These are phyloP conservation scores for Chrysochromulina parva DNA, from an alignment of 78 protist species.

Conservation along the genomic window DNA sequence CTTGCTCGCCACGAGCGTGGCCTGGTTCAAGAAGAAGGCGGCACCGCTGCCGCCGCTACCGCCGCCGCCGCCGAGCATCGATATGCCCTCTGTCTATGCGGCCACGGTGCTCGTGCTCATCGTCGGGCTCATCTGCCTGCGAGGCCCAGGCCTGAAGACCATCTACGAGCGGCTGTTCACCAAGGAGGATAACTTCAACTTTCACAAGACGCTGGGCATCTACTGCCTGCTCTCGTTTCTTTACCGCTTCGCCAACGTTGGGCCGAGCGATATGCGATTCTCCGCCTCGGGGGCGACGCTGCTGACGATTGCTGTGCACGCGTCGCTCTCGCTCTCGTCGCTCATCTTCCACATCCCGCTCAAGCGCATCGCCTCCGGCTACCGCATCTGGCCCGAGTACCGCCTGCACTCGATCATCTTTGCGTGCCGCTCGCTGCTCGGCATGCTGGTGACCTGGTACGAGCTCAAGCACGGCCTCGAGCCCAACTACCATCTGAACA, in stretches of 20 bases:
- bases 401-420: conserved; percentile 11
- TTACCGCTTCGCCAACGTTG: background rate
- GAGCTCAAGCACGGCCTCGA: background rate
- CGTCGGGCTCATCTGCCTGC: too few species aligned
- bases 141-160: too few species aligned
- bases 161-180: background rate
- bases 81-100: too few species aligned
- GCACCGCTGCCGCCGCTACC: too few species aligned
- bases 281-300: background rate
- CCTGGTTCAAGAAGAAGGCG: too few species aligned
- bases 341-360: conserved; percentile 2
- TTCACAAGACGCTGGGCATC: conserved; percentile 7
- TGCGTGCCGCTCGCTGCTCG: background rate
- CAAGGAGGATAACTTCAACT: background rate
- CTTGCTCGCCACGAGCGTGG: too few species aligned
- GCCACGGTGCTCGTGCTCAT: too few species aligned
- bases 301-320: background rate
- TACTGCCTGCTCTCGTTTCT: background rate
- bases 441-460: background rate
- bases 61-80: too few species aligned
- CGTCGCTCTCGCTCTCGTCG: background rate
- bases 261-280: background rate
- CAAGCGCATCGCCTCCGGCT: background rate
- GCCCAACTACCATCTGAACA: background rate
- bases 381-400: background rate